Evolutionary conservation across 345 rosid species (phyloP).

Genomic region (Salix viminalis): DNA sequence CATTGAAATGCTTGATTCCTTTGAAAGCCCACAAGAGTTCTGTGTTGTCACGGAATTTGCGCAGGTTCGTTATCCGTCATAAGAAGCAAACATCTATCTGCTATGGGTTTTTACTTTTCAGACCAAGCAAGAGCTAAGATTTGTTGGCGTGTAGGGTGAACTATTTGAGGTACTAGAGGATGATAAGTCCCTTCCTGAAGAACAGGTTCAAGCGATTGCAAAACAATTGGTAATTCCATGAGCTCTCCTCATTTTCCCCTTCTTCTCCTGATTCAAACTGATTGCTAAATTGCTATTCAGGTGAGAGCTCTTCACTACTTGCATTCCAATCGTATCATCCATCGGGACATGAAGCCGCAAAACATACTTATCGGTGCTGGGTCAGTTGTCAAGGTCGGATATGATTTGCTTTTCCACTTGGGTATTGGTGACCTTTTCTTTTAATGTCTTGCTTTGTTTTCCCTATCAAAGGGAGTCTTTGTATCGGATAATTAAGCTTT

Average conservation of each 20-base stretch:
- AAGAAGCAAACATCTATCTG: background rate
- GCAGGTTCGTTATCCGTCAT: constrained; percentile 43
- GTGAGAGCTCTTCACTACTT: constrained; percentile 88
- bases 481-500: background rate
- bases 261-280: background rate
- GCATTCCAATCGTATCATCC: constrained; percentile 97
- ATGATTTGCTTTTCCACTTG: background rate
- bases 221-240: constrained; percentile 71
- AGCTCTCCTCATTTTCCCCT: background rate
- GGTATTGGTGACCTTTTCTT: no score
- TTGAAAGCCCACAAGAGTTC: constrained; percentile 88
- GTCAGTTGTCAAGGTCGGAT: constrained; percentile 76
- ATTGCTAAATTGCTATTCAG: constrained; percentile 31
- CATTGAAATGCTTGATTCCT: constrained; percentile 94
- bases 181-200: constrained; percentile 95
- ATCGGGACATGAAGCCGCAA: constrained; percentile 99
- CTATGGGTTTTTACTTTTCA: background rate
- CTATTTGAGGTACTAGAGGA: constrained; percentile 94
- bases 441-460: no score
- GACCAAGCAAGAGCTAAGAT: background rate
- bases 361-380: constrained; percentile 96
- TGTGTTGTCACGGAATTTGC: constrained; percentile 98
- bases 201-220: constrained; percentile 96
- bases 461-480: background rate
- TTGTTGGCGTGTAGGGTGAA: constrained; percentile 63